Evolutionary conservation across 2,329 filamentous ascomycete genomes (phyloP).

Genomic region (Aspergillus terreus): DNA sequence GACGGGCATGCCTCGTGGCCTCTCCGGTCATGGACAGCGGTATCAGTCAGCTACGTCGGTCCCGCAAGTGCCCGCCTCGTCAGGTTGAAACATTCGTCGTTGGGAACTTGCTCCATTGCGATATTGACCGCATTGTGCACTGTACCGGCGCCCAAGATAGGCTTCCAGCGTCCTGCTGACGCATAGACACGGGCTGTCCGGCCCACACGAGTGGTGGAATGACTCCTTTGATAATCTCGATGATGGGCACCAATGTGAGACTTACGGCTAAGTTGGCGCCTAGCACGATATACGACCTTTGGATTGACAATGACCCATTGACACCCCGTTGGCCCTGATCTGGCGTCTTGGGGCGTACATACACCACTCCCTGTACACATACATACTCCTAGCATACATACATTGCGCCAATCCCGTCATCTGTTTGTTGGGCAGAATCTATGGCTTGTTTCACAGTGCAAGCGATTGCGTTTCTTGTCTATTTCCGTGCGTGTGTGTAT

Average conservation of each 20-base stretch:
- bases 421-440: not conserved
- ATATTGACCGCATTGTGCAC: slow-evolving; percentile 1
- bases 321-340: not conserved
- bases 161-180: not conserved
- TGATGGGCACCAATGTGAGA: not conserved
- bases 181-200: not conserved
- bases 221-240: not conserved
- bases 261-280: not conserved
- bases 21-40: slow-evolving; percentile 4
- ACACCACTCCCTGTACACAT: slow-evolving; percentile 11
- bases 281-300: not conserved
- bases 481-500: not conserved
- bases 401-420: not conserved
- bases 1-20: slow-evolving; percentile 4
- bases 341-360: slow-evolving; percentile 4
- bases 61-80: not conserved
- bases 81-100: not conserved
- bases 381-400: slow-evolving; percentile 8
- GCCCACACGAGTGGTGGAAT: not conserved
- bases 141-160: not conserved
- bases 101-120: not conserved
- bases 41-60: not conserved
- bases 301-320: not conserved
- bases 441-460: not conserved
- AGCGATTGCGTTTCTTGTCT: not conserved